Evolutionary conservation across 2,329 filamentous ascomycete genomes (phyloP).

Genomic region (Sphaerulina vaccinii): DNA sequence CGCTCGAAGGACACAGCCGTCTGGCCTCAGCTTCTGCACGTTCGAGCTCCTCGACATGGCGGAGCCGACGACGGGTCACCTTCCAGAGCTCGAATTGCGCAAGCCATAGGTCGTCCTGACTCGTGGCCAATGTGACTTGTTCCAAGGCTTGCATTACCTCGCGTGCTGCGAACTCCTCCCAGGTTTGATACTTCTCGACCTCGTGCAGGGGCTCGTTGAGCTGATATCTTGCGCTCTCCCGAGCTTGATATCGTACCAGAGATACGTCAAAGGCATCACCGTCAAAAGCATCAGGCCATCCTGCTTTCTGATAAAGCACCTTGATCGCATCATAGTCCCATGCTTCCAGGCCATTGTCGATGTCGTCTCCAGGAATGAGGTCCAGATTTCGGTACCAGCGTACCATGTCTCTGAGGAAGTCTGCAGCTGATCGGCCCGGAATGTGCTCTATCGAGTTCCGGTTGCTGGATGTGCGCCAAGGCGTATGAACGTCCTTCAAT

Average conservation of each 20-base stretch:
- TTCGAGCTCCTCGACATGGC: neutral
- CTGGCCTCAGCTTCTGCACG: neutral
- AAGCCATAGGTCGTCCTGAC: neutral
- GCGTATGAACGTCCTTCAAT: neutral
- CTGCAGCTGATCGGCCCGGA: conserved; percentile 1
- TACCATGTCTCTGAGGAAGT: conserved; percentile 4
- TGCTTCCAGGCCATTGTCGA: neutral
- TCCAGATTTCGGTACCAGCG: conserved; percentile 1
- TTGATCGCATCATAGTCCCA: conserved; percentile 4
- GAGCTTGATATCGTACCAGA: neutral
- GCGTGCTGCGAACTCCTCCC: neutral
- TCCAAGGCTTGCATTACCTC: neutral
- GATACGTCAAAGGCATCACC: neutral
- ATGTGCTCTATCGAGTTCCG: conserved; percentile 3
- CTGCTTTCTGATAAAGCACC: neutral
- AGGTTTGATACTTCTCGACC: neutral
- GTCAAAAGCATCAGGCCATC: conserved; percentile 4
- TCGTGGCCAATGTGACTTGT: neutral
- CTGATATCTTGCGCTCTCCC: neutral
- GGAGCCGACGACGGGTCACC: neutral
- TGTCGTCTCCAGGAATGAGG: conserved; percentile 4
- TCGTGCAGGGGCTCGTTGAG: neutral
- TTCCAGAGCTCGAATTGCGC: neutral
- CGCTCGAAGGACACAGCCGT: neutral
- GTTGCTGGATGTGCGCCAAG: neutral